Conservation (phyloP, 2,329 filamentous ascomycete species). For the Colletotrichum paranaense region DNA sequence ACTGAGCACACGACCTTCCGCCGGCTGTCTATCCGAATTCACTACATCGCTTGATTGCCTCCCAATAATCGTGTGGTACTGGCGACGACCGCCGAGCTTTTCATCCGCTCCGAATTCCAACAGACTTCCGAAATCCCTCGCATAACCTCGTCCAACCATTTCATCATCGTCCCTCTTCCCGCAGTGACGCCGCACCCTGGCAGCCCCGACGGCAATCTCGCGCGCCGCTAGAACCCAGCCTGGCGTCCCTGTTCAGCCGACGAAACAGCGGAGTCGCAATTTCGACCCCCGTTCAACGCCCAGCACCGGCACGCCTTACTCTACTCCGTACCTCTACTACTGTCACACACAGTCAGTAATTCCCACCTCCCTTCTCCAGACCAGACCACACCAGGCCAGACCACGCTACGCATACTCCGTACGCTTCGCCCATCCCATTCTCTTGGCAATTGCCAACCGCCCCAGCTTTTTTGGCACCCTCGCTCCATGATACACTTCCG, state of each 20-base stretch:
- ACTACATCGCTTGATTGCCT: background rate
- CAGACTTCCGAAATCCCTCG: background rate
- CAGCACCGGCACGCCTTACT: background rate
- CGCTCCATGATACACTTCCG: background rate
- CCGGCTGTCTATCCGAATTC: background rate
- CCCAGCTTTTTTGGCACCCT: constrained; percentile 21
- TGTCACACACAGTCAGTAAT: background rate
- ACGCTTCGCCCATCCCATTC: constrained; percentile 6
- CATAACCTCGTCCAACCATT: background rate
- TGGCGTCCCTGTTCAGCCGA: constrained; percentile 28
- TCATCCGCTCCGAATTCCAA: background rate
- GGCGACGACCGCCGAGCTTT: background rate
- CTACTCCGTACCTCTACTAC: too few relatives aligned
- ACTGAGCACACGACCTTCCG: constrained; percentile 9
- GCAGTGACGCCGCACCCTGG: constrained; percentile 25
- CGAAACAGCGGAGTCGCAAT: constrained; percentile 36
- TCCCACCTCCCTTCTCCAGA: constrained; percentile 13
- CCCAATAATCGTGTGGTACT: background rate
- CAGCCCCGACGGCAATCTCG: constrained; percentile 28
- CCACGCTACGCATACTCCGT: background rate
- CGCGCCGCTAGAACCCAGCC: constrained; percentile 26
- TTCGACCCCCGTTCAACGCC: constrained; percentile 30
- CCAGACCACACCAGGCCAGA: constrained; percentile 13
- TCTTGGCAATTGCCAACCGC: constrained; percentile 32
- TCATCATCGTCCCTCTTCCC: background rate